Base-by-base conservation (phyloP, 352 stramenopile genomes). In the Phytophthora hybrid region DNA sequence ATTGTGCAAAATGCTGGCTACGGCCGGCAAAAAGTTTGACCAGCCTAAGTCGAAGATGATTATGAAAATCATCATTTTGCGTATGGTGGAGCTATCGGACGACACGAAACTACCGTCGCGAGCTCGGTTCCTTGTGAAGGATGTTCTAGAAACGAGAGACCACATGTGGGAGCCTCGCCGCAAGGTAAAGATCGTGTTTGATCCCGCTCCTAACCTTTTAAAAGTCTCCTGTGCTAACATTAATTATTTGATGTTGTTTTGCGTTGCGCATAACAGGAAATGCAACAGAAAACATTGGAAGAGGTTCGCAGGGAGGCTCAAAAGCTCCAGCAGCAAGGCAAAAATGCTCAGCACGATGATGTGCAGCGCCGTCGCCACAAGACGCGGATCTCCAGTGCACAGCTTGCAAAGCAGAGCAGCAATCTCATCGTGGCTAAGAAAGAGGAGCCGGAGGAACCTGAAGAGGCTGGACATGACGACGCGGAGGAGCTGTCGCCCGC, bases 331-430 rank as follows among this genome's bases (percentile, higher is more conserved):
- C 82, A 87, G 54, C 86, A 93, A 59, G 90, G 90, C 69, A 95
- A 97, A 63, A 97, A 97, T 72, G 90, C 90, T 2, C 90, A 97
- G 69, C 90, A 97, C 71, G 90, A 96, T 59, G 80, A 96, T 39
- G 65, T 97, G 21, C 79, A 79, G 18, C 74, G 89, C 14, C 89
- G 88, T 21, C 89, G 90, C 37, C 85, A 90, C 32, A 95, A 95
- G 71, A 89, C 87, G 0, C 83, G 92, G 54, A 78, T 96, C 18
- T 90, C 90, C 10, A 97, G 90, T 69, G 81, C 72, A 5, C 85
- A 97, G 64, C 73, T 97, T 26, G 90, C 90, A 14, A 92, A 91
- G 44, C 81, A 95, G 57, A 95, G 83, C 68, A 92, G 85, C 56
- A 96, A 89, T 51, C 56, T 96, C 41, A 76, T 96, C 60, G 74